phyloP scores from a whole-genome alignment of 768 basidiomycete species.

The Chalciporus sphaerocephalus region DNA sequence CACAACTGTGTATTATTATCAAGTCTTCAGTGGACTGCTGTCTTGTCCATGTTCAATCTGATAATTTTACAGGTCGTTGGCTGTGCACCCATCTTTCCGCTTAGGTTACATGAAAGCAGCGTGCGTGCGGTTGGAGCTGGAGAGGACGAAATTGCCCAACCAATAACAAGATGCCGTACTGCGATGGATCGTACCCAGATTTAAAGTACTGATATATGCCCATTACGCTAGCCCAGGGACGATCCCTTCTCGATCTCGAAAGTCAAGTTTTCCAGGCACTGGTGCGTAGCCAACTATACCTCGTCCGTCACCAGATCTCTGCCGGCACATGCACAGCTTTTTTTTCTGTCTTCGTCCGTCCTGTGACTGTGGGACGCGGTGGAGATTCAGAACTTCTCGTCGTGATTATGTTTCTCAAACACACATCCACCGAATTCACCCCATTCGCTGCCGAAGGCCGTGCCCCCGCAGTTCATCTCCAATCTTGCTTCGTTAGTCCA shows the following conservation, averaged over 20 bases:
- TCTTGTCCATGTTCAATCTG: too few species aligned
- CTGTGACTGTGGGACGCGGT: background rate
- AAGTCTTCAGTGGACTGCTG: background rate
- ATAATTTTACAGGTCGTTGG: conserved; percentile 15
- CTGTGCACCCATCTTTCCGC: conserved; percentile 34
- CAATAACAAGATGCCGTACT: conserved; percentile 33
- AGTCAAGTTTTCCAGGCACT: conserved; percentile 34
- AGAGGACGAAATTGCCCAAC: conserved; percentile 9
- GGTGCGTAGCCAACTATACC: background rate
- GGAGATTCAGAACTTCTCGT: background rate
- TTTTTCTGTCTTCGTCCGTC: conserved; percentile 8
- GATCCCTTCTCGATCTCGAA: conserved; percentile 36
- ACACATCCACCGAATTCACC: conserved; percentile 8
- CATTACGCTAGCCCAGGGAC: conserved; percentile 35
- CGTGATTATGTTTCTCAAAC: conserved; percentile 15
- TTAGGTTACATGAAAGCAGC: conserved; percentile 35
- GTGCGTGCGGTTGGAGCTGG: conserved; percentile 25
- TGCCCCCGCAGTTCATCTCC: conserved; percentile 1
- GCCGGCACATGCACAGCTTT: conserved; percentile 20
- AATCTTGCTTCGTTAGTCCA: conserved; percentile 6
- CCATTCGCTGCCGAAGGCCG: conserved; percentile 11
- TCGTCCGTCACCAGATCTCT: conserved; percentile 6
- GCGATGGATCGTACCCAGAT: conserved; percentile 32
- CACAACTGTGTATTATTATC: background rate
- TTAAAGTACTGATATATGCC: conserved; percentile 32